phyloP scores from a whole-genome alignment of 345 rosid species.

The Lepidium sativum region DNA sequence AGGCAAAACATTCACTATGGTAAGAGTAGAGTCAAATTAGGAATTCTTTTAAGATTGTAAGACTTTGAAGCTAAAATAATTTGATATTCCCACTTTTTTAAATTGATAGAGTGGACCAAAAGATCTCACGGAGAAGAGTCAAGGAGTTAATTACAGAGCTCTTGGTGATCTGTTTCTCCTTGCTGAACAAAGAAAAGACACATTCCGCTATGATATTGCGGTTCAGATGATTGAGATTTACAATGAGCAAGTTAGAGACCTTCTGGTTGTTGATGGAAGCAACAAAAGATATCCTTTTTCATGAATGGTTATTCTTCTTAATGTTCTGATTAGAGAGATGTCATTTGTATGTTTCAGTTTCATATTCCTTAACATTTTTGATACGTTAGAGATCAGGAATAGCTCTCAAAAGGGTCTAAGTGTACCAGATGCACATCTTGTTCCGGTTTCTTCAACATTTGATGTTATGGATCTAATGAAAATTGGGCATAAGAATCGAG shows the following conservation, averaged over 20 bases:
- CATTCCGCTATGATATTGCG: conserved; percentile 65
- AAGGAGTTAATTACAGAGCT: conserved; percentile 95
- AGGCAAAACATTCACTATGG: conserved; percentile 95
- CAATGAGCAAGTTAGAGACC: conserved; percentile 95
- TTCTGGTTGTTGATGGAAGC: conserved; percentile 77
- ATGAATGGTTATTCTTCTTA: not conserved
- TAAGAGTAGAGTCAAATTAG: conserved; percentile 26
- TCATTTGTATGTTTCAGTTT: not conserved
- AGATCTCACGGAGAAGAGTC: conserved; percentile 66
- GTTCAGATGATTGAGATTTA: conserved; percentile 98
- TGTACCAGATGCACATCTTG: conserved; percentile 87
- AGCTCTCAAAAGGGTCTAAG: conserved; percentile 88
- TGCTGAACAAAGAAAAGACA: conserved; percentile 77
- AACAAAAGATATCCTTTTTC: conserved; percentile 90
- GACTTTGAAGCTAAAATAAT: not conserved
- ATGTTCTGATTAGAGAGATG: not conserved
- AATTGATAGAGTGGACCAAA: conserved; percentile 72
- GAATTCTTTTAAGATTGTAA: conserved; percentile 6
- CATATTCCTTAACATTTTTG: conserved; percentile 38
- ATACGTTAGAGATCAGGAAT: conserved; percentile 86
- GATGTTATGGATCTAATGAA: conserved; percentile 92
- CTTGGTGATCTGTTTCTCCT: conserved; percentile 78
- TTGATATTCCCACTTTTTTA: conserved; percentile 5
- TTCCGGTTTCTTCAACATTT: conserved; percentile 72
- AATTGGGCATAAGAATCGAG: conserved; percentile 85